Percentiles rank a stretch among this genome's conserved stretches.
These are phyloP conservation scores for Lachnellula suecica DNA, from an alignment of 2,329 filamentous ascomycete species.

Conservation along the genomic window DNA sequence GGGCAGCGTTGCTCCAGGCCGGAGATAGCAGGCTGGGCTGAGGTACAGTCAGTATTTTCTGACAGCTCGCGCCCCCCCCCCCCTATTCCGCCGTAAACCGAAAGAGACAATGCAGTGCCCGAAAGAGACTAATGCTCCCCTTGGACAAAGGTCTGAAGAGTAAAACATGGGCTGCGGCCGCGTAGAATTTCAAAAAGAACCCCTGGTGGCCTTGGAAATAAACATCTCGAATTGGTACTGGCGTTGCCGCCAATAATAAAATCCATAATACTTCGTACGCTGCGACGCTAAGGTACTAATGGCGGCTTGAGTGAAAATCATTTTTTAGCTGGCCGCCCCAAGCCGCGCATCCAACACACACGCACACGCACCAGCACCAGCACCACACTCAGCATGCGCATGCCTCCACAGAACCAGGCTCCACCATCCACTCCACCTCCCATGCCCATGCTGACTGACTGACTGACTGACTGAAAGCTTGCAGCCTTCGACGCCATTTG, in stretches of 20 bases:
- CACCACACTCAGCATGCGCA: neutral
- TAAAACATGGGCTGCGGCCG: neutral
- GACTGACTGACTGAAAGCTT: no score
- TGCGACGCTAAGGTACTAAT: neutral
- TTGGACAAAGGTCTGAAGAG: neutral
- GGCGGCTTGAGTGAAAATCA: neutral
- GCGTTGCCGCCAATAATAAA: neutral
- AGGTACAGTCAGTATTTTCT: neutral
- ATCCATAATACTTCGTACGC: neutral
- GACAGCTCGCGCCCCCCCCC: neutral
- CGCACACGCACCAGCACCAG: neutral
- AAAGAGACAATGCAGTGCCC: neutral
- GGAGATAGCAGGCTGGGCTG: neutral
- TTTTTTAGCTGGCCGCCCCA: slow-evolving; percentile 1
- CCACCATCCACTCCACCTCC: neutral
- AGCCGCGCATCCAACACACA: slow-evolving; percentile 1
- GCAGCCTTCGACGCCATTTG: neutral
- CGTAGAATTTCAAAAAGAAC: no score
- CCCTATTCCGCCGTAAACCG: neutral
- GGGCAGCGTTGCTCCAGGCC: neutral
- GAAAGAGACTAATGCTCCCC: neutral
- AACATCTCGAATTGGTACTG: no score
- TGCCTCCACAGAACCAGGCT: no score
- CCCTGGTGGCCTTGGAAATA: no score
- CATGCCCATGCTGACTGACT: neutral